phyloP scores from a whole-genome alignment of 106 monocot genomes.

The Dendrobium catenatum region DNA sequence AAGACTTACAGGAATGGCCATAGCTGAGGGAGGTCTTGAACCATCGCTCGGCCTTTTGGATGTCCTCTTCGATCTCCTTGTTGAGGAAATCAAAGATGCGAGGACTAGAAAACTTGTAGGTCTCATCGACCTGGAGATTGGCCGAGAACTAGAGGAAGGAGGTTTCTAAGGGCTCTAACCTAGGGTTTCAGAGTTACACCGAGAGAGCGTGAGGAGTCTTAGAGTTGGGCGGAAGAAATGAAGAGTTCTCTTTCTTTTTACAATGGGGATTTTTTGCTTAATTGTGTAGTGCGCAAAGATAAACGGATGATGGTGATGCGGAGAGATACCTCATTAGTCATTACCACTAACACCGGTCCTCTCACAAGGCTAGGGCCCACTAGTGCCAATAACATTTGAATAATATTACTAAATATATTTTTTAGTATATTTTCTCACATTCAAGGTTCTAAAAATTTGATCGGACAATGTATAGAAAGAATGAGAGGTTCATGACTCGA shows the following conservation, averaged over 20 bases:
- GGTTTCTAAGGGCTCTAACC: not conserved
- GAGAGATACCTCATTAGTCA: not conserved
- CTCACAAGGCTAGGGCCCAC: too few relatives aligned
- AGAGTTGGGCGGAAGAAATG: not conserved
- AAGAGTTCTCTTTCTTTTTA: not conserved
- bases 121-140: constrained; percentile 43
- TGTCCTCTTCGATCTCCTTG: constrained; percentile 53
- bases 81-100: constrained; percentile 70
- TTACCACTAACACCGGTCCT: too few relatives aligned
- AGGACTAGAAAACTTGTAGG: constrained; percentile 81
- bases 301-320: too few relatives aligned
- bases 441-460: too few relatives aligned
- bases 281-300: not conserved
- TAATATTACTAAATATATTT: not conserved
- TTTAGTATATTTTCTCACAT: too few relatives aligned
- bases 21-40: constrained; percentile 40
- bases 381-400: too few relatives aligned
- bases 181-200: not conserved
- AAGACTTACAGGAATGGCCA: constrained; percentile 48
- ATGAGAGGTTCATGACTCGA: too few relatives aligned
- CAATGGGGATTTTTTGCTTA: not conserved
- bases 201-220: not conserved
- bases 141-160: not conserved
- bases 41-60: constrained; percentile 65
- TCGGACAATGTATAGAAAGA: too few relatives aligned